A percentile compares a stretch with the other conserved stretches of the same genome.
These are phyloP conservation scores for Podospora pseudoanserina DNA, from an alignment of 495 filamentous ascomycete genomes.

Conservation along the genomic window DNA sequence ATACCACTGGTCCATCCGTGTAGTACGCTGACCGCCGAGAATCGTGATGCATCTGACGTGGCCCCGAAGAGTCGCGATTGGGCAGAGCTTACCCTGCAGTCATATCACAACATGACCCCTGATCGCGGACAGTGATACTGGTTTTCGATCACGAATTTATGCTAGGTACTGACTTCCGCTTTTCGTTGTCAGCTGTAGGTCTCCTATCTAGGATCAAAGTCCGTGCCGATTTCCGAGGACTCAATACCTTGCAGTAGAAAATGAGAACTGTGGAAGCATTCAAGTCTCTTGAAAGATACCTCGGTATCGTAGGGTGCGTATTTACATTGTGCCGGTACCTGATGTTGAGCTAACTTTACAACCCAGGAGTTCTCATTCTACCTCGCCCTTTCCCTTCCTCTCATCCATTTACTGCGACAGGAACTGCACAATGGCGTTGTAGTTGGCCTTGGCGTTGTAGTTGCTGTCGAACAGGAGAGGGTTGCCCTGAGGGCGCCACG, in stretches of 20 bases:
- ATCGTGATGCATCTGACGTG: too few relatives aligned
- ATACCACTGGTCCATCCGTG: background rate
- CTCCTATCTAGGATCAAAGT: background rate
- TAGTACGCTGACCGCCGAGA: background rate
- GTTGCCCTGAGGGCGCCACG: slow-evolving; percentile 58
- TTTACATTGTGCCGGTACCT: background rate
- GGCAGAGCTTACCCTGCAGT: background rate
- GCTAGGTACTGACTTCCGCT: background rate
- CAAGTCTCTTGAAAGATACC: background rate
- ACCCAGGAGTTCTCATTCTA: background rate
- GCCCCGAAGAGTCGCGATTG: background rate
- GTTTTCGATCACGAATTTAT: background rate
- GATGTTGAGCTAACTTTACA: background rate
- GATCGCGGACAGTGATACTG: too few relatives aligned
- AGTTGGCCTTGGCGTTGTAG: slow-evolving; percentile 62
- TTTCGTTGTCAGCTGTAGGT: background rate
- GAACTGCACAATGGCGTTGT: slow-evolving; percentile 55
- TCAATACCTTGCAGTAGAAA: background rate
- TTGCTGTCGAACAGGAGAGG: slow-evolving; percentile 63
- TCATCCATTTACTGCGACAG: slow-evolving; percentile 35
- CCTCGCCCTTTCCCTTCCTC: background rate
- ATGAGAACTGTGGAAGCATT: background rate
- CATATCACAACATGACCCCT: background rate
- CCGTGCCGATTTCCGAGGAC: background rate
- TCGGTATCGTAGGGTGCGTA: background rate